Base-by-base conservation (phyloP, 257 asterid species). In the Primulina tabacum region DNA sequence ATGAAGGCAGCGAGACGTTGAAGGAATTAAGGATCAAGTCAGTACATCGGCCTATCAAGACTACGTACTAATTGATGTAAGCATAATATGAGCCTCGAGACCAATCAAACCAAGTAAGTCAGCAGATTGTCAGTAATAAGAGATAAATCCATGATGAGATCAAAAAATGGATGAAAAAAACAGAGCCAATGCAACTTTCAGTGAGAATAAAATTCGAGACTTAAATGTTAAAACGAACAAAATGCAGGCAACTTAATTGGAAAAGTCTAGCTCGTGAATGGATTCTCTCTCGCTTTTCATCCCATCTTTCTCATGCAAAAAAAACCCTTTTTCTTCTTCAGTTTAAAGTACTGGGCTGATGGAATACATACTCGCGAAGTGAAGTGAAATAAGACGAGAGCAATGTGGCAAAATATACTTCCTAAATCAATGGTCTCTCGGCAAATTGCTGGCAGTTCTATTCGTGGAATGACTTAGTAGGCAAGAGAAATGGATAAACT, bases 231-330 rank as follows among this genome's bases (percentile, higher is more conserved):
- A 32, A 43, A 55, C 34, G n/a, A 17, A 57, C 24, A 64, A 57
- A 52, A 26, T 20, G 14, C 21, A 55, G 62, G 60, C 64, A 38
- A 35, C 56, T 47, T 11, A 60, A 69, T 26, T 38, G 28, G 72
- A 62, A 17, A 56, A 57, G 61, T 32, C 28, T 33, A 58, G 71
- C 40, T 69, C 58, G 74, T 68, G 58, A 64, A 60, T 71, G 70
- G 76, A 71, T 68, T 81, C 75, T 71, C 52, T 35, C 28, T 29
- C 47, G 61, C 67, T 75, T 70, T 55, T 53, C 67, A 40, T 68
- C 52, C 59, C 43, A 57, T 62, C 64, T 71, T 76, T 70, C 50
- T 40, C n/a, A n/a, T n/a, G n/a, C n/a, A n/a, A n/a, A n/a, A n/a
- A n/a, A n/a, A n/a, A n/a, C n/a, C n/a, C n/a, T n/a, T n/a, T n/a